Conservation (phyloP, 176 grass and related monocot genomes). For the Musa acuminata region DNA sequence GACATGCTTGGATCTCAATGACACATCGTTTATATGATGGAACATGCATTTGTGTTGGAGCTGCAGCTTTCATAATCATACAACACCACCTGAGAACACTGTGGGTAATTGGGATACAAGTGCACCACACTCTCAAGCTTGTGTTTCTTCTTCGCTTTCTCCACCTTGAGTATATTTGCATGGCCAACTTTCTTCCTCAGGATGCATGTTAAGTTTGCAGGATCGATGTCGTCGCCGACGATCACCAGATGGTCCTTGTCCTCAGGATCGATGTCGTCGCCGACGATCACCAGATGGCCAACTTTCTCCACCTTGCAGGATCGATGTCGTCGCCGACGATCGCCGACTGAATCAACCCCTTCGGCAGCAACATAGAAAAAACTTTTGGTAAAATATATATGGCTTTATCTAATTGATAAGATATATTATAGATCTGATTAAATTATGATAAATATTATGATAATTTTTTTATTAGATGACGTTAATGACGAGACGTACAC, state of each 20-base stretch:
- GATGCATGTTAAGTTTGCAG: slow-evolving; percentile 22
- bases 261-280: slow-evolving; percentile 42
- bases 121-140: background rate
- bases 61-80: background rate
- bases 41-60: no score
- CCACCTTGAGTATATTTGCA: slow-evolving; percentile 44
- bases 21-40: no score
- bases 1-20: no score
- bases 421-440: no score
- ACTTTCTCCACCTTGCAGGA: no score
- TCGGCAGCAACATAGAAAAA: background rate
- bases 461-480: no score
- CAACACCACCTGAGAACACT: background rate
- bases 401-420: no score
- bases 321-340: no score
- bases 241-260: slow-evolving; percentile 42
- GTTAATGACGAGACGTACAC: no score
- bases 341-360: slow-evolving; percentile 39
- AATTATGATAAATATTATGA: no score
- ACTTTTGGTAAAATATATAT: no score
- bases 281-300: slow-evolving; percentile 46
- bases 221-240: slow-evolving; percentile 45
- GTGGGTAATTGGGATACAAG: slow-evolving; percentile 10
- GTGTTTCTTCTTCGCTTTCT: slow-evolving; percentile 31
- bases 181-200: slow-evolving; percentile 45